Conservation (phyloP, 2,329 filamentous ascomycete genomes). For the Colletotrichum incanum region DNA sequence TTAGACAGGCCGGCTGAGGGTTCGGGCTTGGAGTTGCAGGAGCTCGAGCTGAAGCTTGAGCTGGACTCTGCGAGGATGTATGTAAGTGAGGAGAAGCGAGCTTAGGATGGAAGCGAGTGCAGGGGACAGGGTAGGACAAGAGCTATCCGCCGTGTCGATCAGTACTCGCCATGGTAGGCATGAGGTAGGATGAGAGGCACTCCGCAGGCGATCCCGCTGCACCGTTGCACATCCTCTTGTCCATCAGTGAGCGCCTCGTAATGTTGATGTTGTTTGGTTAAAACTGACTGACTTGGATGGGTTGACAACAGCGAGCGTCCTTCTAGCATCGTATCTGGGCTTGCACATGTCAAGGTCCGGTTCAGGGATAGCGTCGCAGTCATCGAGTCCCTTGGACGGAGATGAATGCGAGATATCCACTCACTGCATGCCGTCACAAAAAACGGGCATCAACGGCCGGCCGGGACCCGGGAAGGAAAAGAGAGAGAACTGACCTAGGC, state of each 20-base stretch:
- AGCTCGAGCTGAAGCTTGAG: neutral
- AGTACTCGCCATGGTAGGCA: neutral
- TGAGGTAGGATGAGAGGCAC: neutral
- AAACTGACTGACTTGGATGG: neutral
- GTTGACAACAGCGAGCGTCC: neutral
- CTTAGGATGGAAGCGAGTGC: neutral
- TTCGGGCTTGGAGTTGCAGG: neutral
- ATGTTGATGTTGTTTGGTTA: neutral
- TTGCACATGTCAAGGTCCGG: no score
- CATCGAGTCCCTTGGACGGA: neutral
- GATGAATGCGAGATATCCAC: neutral
- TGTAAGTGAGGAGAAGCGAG: conserved; percentile 25
- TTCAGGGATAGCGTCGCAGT: no score
- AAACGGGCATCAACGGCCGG: neutral
- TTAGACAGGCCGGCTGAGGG: neutral
- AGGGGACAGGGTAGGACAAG: conserved; percentile 24
- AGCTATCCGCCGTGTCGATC: conserved; percentile 1
- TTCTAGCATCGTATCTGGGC: neutral
- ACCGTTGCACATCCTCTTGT: neutral
- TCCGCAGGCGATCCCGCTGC: neutral
- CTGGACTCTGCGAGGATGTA: neutral
- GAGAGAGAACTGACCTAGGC: neutral
- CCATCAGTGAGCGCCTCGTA: neutral
- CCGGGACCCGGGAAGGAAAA: neutral
- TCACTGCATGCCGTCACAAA: neutral